Base-by-base conservation (phyloP, 371 early-diverging fungal species). In the Mortierella sp. region DNA sequence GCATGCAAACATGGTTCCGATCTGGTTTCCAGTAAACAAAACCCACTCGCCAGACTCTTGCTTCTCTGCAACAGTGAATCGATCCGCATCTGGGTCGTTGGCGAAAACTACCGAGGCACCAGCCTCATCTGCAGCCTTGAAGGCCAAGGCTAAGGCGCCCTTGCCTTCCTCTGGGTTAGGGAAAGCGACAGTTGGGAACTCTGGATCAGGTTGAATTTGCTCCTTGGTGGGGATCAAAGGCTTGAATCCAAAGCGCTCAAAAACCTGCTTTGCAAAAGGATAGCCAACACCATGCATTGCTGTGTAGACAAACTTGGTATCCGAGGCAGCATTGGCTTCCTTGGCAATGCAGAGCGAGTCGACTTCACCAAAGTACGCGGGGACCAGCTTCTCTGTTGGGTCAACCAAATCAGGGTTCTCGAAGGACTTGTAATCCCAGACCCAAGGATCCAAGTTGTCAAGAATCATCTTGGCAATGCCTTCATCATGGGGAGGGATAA, bases 31-130 rank as follows among this genome's bases (percentile, higher is more conserved):
- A 19, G 91, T 94, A 40, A 96, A 96, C 32, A 92, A 72, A 29
- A 87, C 77, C 98, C 98, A 98, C 72, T 89, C 85, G 37, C 92
- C 93, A 53, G 83, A 77, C 13, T 86, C 61, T 69, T 88, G 89
- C 78, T 88, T 88, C 85, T 98, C 97, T 45, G 96, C 96, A 42
- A 93, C 91, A 2, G 97, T 95, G 51, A 98, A 89, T 32, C 98
- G 90, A 83, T 98, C 98, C n/a, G 97, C 98, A 85, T 98, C 98
- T 2, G 98, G 98, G 76, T 98, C 98, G 82, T 97, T 98, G n/a
- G 98, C 97, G 37, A 98, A 80, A n/a, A 98, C 94, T 32, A 97
- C 76, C 10, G 66, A 76, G 28, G 89, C 87, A 23, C 84, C 84
- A 37, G 72, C 70, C 40, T 76, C 62, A 34, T 94, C 89, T 0